phyloP scores from a whole-genome alignment of 2,329 filamentous ascomycete species.

The Fusarium brevicatenulatum region DNA sequence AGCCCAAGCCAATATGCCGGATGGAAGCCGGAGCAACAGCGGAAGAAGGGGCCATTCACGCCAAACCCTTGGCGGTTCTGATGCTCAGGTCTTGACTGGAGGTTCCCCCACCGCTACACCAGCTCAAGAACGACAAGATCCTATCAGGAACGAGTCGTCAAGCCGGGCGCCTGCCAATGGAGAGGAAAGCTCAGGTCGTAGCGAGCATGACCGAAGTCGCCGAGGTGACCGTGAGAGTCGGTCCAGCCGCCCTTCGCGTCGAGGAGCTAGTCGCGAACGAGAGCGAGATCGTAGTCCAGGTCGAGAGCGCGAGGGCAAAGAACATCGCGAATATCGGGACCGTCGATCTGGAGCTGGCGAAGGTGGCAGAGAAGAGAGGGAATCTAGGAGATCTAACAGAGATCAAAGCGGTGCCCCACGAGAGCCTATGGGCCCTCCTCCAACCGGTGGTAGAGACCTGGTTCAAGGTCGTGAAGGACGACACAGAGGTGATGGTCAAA shows the following conservation, averaged over 20 bases:
- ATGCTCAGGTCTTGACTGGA: constrained; percentile 66
- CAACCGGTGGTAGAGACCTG: constrained; percentile 45
- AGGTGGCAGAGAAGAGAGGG: constrained; percentile 49
- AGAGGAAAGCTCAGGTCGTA: constrained; percentile 45
- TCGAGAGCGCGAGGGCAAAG: constrained; percentile 59
- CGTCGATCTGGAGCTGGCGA: constrained; percentile 51
- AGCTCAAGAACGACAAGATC: constrained; percentile 59
- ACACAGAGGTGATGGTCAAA: constrained; percentile 45
- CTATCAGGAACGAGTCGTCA: constrained; percentile 52
- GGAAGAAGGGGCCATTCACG: constrained; percentile 50
- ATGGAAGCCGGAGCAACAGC: constrained; percentile 50
- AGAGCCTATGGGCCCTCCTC: constrained; percentile 48
- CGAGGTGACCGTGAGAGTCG: constrained; percentile 56
- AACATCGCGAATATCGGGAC: constrained; percentile 58
- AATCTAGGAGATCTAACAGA: constrained; percentile 46
- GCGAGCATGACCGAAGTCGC: constrained; percentile 56
- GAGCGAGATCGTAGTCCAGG: constrained; percentile 60
- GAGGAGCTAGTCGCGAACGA: constrained; percentile 59
- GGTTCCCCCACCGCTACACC: constrained; percentile 63
- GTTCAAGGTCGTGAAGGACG: constrained; percentile 47
- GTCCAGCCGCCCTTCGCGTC: constrained; percentile 55
- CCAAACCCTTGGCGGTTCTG: constrained; percentile 61
- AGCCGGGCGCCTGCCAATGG: constrained; percentile 49
- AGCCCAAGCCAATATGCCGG: constrained; percentile 57
- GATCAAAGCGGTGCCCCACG: constrained; percentile 41